phyloP scores from a whole-genome alignment of 345 rosid species.

The Cardamine occulta region DNA sequence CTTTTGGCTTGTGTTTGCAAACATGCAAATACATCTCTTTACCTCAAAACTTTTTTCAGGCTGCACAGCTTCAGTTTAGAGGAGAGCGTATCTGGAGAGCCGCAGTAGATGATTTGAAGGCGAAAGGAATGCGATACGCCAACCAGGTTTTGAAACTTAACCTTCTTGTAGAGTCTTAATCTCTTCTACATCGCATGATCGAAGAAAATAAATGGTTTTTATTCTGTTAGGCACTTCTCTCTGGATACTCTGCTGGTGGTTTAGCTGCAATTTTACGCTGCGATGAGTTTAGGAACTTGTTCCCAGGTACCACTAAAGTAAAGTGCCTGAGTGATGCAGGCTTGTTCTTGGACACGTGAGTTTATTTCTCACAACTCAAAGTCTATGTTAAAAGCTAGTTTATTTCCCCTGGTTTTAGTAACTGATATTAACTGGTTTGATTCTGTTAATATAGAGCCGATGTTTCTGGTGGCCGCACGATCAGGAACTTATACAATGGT shows the following conservation, averaged over 20 bases:
- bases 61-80: constrained; percentile 79
- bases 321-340: constrained; percentile 99
- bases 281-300: constrained; percentile 78
- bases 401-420: constrained; percentile 9
- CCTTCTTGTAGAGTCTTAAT: constrained; percentile 23
- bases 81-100: constrained; percentile 96
- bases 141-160: constrained; percentile 56
- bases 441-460: constrained; percentile 58
- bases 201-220: not conserved
- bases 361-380: constrained; percentile 19
- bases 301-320: constrained; percentile 68
- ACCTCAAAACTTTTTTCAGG: constrained; percentile 47
- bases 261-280: constrained; percentile 87
- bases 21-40: not conserved
- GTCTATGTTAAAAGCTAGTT: too few relatives aligned
- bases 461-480: constrained; percentile 82
- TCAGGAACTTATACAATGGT: constrained; percentile 73
- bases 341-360: constrained; percentile 89
- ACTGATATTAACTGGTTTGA: constrained; percentile 20
- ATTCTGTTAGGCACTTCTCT: constrained; percentile 75
- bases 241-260: constrained; percentile 98
- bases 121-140: constrained; percentile 79
- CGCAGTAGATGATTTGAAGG: constrained; percentile 78
- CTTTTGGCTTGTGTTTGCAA: constrained; percentile 3
- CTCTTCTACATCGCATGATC: not conserved